Evolutionary conservation across 1,139 yeast genomes (phyloP).

Genomic region (Sugiyamaella novakii): DNA sequence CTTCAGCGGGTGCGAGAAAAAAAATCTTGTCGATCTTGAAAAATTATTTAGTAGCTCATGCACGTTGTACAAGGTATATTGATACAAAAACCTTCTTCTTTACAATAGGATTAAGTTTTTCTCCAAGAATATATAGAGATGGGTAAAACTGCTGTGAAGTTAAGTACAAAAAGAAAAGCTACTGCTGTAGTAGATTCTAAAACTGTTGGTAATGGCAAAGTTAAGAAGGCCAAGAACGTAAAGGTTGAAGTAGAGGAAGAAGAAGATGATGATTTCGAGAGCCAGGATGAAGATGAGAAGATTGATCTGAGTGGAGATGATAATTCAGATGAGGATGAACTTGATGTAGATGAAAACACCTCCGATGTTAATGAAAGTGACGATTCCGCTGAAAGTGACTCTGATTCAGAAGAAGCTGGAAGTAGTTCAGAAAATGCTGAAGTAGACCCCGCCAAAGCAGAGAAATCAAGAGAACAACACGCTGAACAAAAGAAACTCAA

Average conservation of each 20-base stretch:
- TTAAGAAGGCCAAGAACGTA: slow-evolving; percentile 21
- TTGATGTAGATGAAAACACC: slow-evolving; percentile 39
- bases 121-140: neutral
- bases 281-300: slow-evolving; percentile 20
- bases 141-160: slow-evolving; percentile 12
- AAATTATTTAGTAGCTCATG: neutral
- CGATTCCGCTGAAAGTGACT: slow-evolving; percentile 36
- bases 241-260: slow-evolving; percentile 16
- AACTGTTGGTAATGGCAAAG: slow-evolving; percentile 5
- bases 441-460: slow-evolving; percentile 27
- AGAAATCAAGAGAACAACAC: slow-evolving; percentile 56
- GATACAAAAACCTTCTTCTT: neutral
- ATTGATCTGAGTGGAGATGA: slow-evolving; percentile 19
- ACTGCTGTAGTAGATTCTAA: slow-evolving; percentile 11
- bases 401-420: slow-evolving; percentile 36
- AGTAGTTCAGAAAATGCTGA: slow-evolving; percentile 33
- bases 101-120: neutral
- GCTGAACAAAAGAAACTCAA: slow-evolving; percentile 79
- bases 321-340: slow-evolving; percentile 36
- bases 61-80: neutral
- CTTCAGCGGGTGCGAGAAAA: neutral
- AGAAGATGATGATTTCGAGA: slow-evolving; percentile 20
- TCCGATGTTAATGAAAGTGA: slow-evolving; percentile 27
- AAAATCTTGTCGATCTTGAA: slow-evolving; percentile 5
- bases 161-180: slow-evolving; percentile 17